These are phyloP conservation scores for Zygotorulaspora sp. DNA, from an alignment of 805 yeast species.

Conservation along the genomic window DNA sequence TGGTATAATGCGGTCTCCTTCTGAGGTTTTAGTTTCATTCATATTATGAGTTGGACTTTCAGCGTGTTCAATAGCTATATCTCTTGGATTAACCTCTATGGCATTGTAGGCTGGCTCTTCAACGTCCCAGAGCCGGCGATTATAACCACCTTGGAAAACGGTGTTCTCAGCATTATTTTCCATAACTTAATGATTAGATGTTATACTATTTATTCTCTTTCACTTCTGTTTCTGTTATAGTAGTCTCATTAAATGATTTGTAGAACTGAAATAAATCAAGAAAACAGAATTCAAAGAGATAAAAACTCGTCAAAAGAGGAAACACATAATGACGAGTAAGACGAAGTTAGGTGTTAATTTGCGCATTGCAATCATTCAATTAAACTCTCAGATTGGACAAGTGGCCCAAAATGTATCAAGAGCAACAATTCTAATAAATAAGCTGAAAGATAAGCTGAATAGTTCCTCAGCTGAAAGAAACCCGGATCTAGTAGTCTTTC, in stretches of 20 bases:
- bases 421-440: conserved; percentile 42
- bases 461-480: conserved; percentile 13
- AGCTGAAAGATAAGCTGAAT: conserved; percentile 15
- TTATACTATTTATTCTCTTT: too few relatives aligned
- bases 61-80: not conserved
- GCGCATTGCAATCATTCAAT: conserved; percentile 61
- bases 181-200: too few relatives aligned
- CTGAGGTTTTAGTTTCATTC: conserved; percentile 5
- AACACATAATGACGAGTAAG: not conserved
- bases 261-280: too few relatives aligned
- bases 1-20: not conserved
- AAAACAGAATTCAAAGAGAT: too few relatives aligned
- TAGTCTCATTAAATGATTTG: too few relatives aligned
- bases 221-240: too few relatives aligned
- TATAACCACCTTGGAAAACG: conserved; percentile 8
- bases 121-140: conserved; percentile 5
- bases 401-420: conserved; percentile 49
- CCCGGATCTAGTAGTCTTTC: conserved; percentile 70
- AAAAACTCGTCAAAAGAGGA: too few relatives aligned
- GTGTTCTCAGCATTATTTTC: not conserved
- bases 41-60: conserved; percentile 11
- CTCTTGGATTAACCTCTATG: conserved; percentile 4
- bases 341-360: conserved; percentile 40
- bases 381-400: conserved; percentile 61
- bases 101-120: conserved; percentile 3